phyloP scores from a whole-genome alignment of 352 stramenopile genomes.

The Thraustochytrium sp. region DNA sequence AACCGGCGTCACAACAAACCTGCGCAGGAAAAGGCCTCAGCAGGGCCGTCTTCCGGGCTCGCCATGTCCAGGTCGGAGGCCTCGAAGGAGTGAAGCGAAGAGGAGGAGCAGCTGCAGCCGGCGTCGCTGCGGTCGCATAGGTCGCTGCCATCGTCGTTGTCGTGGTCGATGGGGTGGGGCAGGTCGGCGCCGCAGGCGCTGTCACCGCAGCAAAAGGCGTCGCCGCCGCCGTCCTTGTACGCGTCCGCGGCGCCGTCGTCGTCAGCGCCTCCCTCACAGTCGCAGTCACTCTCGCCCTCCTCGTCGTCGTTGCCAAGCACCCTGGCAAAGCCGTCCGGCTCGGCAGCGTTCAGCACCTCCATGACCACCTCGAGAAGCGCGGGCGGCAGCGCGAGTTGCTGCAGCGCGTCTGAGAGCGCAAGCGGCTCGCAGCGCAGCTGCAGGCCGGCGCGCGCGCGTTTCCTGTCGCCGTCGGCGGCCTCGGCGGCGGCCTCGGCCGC shows the following conservation, averaged over 20 bases:
- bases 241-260: not conserved
- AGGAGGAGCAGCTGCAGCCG: not conserved
- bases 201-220: not conserved
- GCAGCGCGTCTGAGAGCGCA: not conserved
- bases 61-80: not conserved
- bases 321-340: not conserved
- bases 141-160: not conserved
- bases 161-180: not conserved
- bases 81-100: not conserved
- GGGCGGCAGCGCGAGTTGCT: not conserved
- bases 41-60: no score
- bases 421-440: not conserved
- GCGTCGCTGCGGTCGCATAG: conserved; percentile 9
- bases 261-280: not conserved
- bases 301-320: no score
- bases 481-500: not conserved
- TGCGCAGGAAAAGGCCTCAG: no score
- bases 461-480: not conserved
- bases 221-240: not conserved
- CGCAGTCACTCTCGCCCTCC: not conserved
- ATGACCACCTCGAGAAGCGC: not conserved
- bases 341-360: not conserved
- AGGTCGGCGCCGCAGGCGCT: not conserved
- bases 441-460: not conserved
- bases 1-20: no score